These are phyloP conservation scores for Trichosanthes cucumerina DNA, from an alignment of 306 rosid species.

Conservation along the genomic window DNA sequence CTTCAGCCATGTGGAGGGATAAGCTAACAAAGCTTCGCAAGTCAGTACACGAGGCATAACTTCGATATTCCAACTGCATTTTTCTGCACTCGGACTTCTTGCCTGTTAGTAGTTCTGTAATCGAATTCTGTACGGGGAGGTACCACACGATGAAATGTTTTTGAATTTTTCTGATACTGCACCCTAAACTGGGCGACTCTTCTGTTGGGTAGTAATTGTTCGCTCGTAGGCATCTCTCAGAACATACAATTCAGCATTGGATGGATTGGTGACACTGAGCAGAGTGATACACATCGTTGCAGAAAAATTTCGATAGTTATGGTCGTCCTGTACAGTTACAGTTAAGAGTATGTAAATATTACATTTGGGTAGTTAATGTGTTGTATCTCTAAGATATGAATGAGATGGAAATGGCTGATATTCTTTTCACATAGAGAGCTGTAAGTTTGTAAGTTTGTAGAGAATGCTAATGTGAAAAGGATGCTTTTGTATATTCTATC, in stretches of 20 bases:
- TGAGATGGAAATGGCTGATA: slow-evolving; percentile 5
- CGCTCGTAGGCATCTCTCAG: neutral
- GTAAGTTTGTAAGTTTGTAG: neutral
- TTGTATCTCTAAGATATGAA: neutral
- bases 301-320: neutral
- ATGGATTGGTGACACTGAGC: neutral
- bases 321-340: slow-evolving; percentile 8
- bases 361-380: neutral
- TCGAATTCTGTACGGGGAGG: neutral
- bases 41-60: slow-evolving; percentile 40
- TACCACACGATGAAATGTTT: neutral
- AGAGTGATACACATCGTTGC: neutral
- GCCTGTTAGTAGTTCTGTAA: neutral
- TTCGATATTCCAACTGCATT: neutral
- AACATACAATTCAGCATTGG: neutral
- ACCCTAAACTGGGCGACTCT: neutral
- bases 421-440: neutral
- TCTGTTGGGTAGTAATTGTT: neutral
- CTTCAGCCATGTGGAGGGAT: slow-evolving; percentile 87
- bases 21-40: slow-evolving; percentile 58
- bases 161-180: neutral
- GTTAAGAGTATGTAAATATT: slow-evolving; percentile 5
- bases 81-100: neutral
- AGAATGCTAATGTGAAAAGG: neutral
- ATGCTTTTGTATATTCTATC: neutral